Base-by-base conservation (phyloP, 805 yeast genomes). In the Nakazawaea pomicola region DNA sequence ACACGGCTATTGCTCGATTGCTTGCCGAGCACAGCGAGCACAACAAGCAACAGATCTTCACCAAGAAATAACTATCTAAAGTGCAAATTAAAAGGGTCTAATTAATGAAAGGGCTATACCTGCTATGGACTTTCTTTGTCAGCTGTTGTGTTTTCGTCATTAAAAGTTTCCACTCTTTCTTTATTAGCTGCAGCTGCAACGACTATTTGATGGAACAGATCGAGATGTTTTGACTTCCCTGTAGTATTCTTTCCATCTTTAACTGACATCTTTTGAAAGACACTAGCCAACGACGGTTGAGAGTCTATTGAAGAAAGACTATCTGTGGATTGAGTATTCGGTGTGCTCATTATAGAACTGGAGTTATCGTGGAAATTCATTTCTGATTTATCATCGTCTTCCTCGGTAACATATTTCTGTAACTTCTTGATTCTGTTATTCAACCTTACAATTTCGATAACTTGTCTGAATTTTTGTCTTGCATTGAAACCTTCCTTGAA, bases 401-500 rank as follows among this genome's bases (percentile, higher is more conserved):
- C 77, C 25, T 71, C 78, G 36, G 68, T 71, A 54, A 75, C 84
- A 50, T 78, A 53, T 43, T 70, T 69, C 62, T 82, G 78, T 56
- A 91, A 72, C 50, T 81, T 80, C 54, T 75, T 69, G 58, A 91
- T 79, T 58, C 85, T 76, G 61, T 89, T 89, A 54, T 83, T 78
- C 62, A 91, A 75, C 52, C 78, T 79, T 39, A 91, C 90, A 55
- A 87, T 68, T 58, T 88, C 93, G 52, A 87, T 82, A 29, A 93
- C 97, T 51, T 83, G 85, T 54, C 81, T 78, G 66, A 93, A 80
- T 61, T 84, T 89, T 54, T 75, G 72, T 56, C 85, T 87, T 24
- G 95, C 95, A 56, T 82, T 78, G 72, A 88, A 85, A 33, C 86
- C 87, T 55, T 80, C 78, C 65, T 78, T 78, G 62, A 91, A 80